These are phyloP conservation scores for Trichoderma gracile DNA, from an alignment of 2,329 filamentous ascomycete species.

Conservation along the genomic window DNA sequence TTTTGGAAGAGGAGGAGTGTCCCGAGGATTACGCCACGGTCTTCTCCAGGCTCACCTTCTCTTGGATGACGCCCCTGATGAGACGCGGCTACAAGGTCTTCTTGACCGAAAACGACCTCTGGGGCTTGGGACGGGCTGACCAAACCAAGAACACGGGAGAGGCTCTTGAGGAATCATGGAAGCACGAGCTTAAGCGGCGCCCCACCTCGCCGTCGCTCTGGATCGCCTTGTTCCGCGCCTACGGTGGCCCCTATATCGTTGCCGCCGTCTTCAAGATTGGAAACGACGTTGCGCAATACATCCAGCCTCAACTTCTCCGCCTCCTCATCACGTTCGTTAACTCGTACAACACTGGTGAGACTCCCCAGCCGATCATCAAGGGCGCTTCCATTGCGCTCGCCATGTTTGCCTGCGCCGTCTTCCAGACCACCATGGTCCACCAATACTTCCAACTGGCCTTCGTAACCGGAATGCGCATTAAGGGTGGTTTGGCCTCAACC, in stretches of 20 bases:
- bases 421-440: slow-evolving; percentile 88
- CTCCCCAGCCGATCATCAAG: slow-evolving; percentile 75
- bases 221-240: slow-evolving; percentile 80
- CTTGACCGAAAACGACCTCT: slow-evolving; percentile 91
- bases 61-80: slow-evolving; percentile 99
- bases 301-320: slow-evolving; percentile 86
- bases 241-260: slow-evolving; percentile 78
- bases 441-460: slow-evolving; percentile 98
- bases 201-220: slow-evolving; percentile 70
- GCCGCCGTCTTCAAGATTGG: slow-evolving; percentile 85
- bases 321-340: slow-evolving; percentile 80
- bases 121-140: slow-evolving; percentile 82
- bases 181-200: slow-evolving; percentile 65
- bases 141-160: slow-evolving; percentile 73
- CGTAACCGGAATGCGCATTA: slow-evolving; percentile 95
- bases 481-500: slow-evolving; percentile 81
- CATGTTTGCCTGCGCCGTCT: slow-evolving; percentile 86
- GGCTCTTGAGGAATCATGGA: slow-evolving; percentile 74
- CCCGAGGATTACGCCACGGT: slow-evolving; percentile 89
- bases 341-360: slow-evolving; percentile 65
- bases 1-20: slow-evolving; percentile 62
- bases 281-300: slow-evolving; percentile 83
- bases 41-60: slow-evolving; percentile 91
- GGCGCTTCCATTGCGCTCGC: slow-evolving; percentile 84
- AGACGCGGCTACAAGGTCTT: slow-evolving; percentile 88